Evolutionary conservation across 768 basidiomycete species (phyloP), one percentile per base, ranked within the genome.

Genomic region (Suillus sp.): DNA sequence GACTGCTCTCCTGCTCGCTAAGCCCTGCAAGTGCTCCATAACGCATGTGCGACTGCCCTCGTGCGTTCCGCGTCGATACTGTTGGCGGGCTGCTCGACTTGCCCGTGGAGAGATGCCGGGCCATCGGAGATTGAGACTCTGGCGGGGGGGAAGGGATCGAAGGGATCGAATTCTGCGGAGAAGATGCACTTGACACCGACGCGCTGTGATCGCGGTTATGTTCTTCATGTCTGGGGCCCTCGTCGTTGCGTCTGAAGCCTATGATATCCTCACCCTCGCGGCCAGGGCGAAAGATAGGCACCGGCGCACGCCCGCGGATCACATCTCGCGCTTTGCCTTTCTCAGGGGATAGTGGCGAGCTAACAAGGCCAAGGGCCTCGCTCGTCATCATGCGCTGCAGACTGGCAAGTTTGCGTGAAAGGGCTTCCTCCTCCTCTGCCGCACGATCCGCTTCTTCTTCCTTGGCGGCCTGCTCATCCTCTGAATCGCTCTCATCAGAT

Each of bases 101-200:
- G 65, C 78, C 79, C 1, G 81, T 75, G 0, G 84, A 82, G 60
- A 84, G 66, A 68, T 83, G 84, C 58, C 80, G 78, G n/a, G 80
- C 78, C 59, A 82, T 78, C 0, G 84, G 86, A 4, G 71, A 78
- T 59, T 83, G 84, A 22, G 86, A 83, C 53, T 86, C 83, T 20
- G 83, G 72, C 9, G 87, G 81, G 22, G 89, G 87, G 0, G 92
- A 93, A 0, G 92, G 87, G 30, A 94, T 92, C 18, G 91, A 90
- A 1, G 90, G 91, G 40, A 92, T 90, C 0, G 92, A 94, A 20
- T 87, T 88, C 54, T 84, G 89, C 1, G 88, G 88, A 22, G 92
- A 93, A 65, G 86, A 84, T 14, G 85, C 77, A 71, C 89, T 90
- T 4, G 91, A 92, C 10, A 91, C 79, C 68, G 91, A 92, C 64